Percentiles rank a stretch among this genome's conserved stretches.
Conservation (phyloP, 371 early-diverging fungal genomes). For the Rhizomucor miehei region DNA sequence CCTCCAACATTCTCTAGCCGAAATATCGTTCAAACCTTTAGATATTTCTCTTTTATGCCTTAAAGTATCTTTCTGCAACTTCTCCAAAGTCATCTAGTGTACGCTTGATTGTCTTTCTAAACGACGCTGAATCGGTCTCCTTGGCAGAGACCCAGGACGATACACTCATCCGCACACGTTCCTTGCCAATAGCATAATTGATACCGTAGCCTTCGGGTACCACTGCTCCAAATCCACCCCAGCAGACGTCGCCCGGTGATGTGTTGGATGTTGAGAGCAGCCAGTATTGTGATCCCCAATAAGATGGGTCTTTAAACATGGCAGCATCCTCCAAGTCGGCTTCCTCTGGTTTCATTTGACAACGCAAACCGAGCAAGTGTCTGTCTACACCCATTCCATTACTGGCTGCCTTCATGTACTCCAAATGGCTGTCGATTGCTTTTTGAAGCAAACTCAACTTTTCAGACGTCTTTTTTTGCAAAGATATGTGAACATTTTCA, state of each 20-base stretch:
- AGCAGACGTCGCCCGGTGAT: constrained; percentile 73
- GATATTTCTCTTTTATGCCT: constrained; percentile 10
- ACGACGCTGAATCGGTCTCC: constrained; percentile 49
- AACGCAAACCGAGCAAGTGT: constrained; percentile 81
- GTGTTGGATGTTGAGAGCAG: constrained; percentile 79
- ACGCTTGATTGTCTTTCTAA: constrained; percentile 52
- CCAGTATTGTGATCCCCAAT: constrained; percentile 65
- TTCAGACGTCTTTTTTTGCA: constrained; percentile 41
- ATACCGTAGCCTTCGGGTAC: constrained; percentile 86
- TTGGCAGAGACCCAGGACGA: constrained; percentile 54
- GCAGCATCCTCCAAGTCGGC: constrained; percentile 48
- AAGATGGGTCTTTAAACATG: constrained; percentile 74
- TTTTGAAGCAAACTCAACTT: constrained; percentile 55
- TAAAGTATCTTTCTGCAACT: constrained; percentile 32
- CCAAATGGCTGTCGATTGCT: constrained; percentile 68
- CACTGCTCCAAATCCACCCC: constrained; percentile 78
- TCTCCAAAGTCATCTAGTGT: constrained; percentile 63
- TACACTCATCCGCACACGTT: constrained; percentile 77
- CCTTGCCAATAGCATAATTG: constrained; percentile 86
- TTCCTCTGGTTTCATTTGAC: constrained; percentile 76
- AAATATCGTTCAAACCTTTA: no score
- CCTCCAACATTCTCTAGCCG: no score
- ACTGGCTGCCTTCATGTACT: constrained; percentile 63
- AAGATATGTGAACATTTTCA: neutral
- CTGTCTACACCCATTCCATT: constrained; percentile 81